phyloP scores from a whole-genome alignment of 2,329 filamentous ascomycete genomes.

The Colletotrichum sp. region DNA sequence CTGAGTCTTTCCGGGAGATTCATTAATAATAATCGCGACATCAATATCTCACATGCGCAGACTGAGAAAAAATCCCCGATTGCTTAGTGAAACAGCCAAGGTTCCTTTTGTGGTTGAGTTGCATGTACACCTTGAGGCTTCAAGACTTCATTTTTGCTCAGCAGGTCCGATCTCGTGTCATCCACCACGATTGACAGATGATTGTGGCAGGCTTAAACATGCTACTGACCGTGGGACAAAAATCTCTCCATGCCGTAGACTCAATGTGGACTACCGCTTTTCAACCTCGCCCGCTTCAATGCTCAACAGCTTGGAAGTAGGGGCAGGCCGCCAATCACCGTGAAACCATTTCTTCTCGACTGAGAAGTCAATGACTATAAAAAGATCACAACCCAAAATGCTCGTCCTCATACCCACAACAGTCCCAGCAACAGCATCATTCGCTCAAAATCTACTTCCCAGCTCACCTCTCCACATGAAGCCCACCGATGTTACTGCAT shows the following conservation, averaged over 20 bases:
- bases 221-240: not conserved
- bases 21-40: not conserved
- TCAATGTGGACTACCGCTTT: not conserved
- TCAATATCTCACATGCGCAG: accelerated
- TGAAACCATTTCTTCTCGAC: too few species aligned
- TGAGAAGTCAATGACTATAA: too few species aligned
- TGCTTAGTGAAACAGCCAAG: accelerated
- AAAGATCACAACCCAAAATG: not conserved
- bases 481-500: too few species aligned
- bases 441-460: not conserved
- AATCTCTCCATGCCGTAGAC: not conserved
- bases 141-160: not conserved
- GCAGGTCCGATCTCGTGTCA: not conserved
- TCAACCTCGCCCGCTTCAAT: accelerated
- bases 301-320: not conserved
- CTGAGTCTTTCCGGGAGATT: too few species aligned
- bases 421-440: not conserved
- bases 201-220: not conserved
- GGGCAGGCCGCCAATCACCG: accelerated
- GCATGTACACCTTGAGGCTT: not conserved
- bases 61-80: not conserved
- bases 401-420: not conserved
- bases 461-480: too few species aligned
- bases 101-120: accelerated
- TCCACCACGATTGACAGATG: not conserved